These are phyloP conservation scores for Lachnellula hyalina DNA, from an alignment of 2,329 filamentous ascomycete species.

Conservation along the genomic window DNA sequence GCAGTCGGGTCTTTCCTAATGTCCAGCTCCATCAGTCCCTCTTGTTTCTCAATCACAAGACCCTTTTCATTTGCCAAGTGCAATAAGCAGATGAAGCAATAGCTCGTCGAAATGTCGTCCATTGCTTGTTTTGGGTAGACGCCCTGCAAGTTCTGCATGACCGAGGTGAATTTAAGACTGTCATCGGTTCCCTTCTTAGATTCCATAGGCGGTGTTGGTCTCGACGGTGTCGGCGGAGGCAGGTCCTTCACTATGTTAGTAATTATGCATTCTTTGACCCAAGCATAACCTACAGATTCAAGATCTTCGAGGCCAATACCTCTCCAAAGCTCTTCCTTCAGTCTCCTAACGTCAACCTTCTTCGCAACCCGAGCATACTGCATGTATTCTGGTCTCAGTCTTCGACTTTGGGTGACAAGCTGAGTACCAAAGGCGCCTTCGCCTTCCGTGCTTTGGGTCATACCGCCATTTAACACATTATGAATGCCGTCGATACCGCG, in stretches of 20 bases:
- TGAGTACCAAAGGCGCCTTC: conserved; percentile 55
- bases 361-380: conserved; percentile 66
- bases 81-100: conserved; percentile 80
- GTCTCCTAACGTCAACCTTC: conserved; percentile 62
- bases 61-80: conserved; percentile 76
- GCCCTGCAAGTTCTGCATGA: conserved; percentile 82
- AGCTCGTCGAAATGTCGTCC: conserved; percentile 90
- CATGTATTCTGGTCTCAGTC: conserved; percentile 62
- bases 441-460: conserved; percentile 36
- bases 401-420: conserved; percentile 58
- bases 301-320: conserved; percentile 54
- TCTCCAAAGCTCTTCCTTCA: conserved; percentile 68
- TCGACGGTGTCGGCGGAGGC: conserved; percentile 23
- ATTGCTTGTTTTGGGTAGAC: conserved; percentile 84
- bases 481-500: conserved; percentile 44
- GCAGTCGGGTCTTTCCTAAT: conserved; percentile 60
- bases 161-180: conserved; percentile 75
- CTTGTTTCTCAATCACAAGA: conserved; percentile 50
- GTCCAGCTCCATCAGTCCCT: conserved; percentile 51
- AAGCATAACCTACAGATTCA: conserved; percentile 38
- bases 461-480: conserved; percentile 47
- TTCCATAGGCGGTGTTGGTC: conserved; percentile 33
- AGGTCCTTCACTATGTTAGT: conserved; percentile 20
- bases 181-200: conserved; percentile 35
- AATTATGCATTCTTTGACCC: neutral